Evolutionary conservation across 257 asterid genomes (phyloP), one percentile per base, ranked within the genome.

Genomic region (Nicotiana noctiflora): DNA sequence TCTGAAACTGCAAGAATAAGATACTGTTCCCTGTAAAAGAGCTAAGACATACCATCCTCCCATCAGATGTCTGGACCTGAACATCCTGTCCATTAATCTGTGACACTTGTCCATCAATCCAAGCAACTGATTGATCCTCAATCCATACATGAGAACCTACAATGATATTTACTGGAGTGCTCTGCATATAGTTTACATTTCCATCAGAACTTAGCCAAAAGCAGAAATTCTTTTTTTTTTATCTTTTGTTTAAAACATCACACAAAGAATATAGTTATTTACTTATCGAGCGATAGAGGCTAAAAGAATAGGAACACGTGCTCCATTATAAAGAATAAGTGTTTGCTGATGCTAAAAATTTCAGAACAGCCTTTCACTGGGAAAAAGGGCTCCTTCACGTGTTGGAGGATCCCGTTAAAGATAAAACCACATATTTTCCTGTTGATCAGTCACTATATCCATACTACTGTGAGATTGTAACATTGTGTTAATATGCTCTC

Each of bases 91-190:
- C 77, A 29, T 79, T 64, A 70, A 79, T 79, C 82, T 64, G 60
- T 11, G 82, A 40, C 18, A 79, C 82, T 46, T 70, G 77, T 64
- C 82, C 82, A 65, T 79, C 82, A 64, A 79, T 46, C 82, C 82
- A 79, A 64, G 82, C 82, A 62, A 46, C 12, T 7, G 51, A 15
- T 63, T 21, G 44, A 46, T 64, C 76, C 77, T 79, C 82, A 63
- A 79, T 10, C 82, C 82, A 79, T 40, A 79, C 75, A 53, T 64
- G 82, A 49, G 82, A 63, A 5, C 82, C 82, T 15, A 63, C 82
- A 44, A 79, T 79, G 40, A 79, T 79, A 51, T 79, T 79, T n/a
- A 79, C 82, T 21, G 82, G 75, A 18, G 82, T 79, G n/a, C 76
- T 18, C 75, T 79, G 82, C 82, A 79, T 51, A 34, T 9, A 57